These are phyloP conservation scores for Xenosphaeropsis pyriputrescens DNA, from an alignment of 2,329 filamentous ascomycete genomes.

Conservation along the genomic window DNA sequence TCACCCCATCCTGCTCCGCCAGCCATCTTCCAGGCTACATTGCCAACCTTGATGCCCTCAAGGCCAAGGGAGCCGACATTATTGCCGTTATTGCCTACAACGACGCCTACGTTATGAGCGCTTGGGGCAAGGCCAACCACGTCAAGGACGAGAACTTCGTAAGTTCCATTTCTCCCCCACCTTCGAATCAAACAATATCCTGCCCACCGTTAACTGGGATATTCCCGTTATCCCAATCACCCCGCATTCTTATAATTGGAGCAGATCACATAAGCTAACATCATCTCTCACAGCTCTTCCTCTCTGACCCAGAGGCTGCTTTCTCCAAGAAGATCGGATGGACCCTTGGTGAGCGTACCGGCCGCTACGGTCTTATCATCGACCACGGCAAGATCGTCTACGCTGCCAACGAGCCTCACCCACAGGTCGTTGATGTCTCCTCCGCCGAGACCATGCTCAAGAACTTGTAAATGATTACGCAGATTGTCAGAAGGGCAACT, in stretches of 20 bases:
- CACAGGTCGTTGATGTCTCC: constrained; percentile 13
- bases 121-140: constrained; percentile 57
- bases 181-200: not conserved
- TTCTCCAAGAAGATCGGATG: constrained; percentile 54
- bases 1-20: constrained; percentile 56
- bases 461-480: not conserved
- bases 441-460: constrained; percentile 17
- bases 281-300: constrained; percentile 35
- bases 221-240: too few relatives aligned
- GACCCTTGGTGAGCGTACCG: constrained; percentile 44
- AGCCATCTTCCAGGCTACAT: constrained; percentile 57
- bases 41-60: constrained; percentile 40
- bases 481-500: too few relatives aligned
- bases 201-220: too few relatives aligned
- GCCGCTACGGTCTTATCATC: constrained; percentile 50
- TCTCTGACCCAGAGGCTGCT: constrained; percentile 46
- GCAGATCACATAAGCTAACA: constrained; percentile 1
- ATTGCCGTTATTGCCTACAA: constrained; percentile 55
- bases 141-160: constrained; percentile 50
- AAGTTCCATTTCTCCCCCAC: constrained; percentile 18
- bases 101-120: constrained; percentile 57
- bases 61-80: constrained; percentile 52
- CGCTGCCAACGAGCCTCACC: constrained; percentile 42
- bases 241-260: not conserved
- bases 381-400: constrained; percentile 55